These are phyloP conservation scores for Leucosporidium creatinivorum DNA, from an alignment of 768 basidiomycete species.

Conservation along the genomic window DNA sequence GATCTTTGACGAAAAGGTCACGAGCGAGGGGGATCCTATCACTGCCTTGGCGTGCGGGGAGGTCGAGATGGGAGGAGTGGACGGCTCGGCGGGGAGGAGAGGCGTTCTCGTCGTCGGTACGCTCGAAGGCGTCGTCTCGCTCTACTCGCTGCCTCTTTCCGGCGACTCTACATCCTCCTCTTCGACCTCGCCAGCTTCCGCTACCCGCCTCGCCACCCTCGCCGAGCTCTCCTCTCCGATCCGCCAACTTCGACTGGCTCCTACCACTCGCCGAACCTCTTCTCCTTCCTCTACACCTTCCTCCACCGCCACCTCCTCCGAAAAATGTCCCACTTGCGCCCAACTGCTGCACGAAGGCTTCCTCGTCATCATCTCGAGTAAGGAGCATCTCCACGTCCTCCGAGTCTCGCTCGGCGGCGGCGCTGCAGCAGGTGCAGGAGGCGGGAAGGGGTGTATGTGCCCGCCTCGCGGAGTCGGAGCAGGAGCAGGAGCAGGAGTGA, in stretches of 20 bases:
- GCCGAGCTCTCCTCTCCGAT: slow-evolving; percentile 57
- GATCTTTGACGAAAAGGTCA: not conserved
- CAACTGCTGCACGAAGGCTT: slow-evolving; percentile 62
- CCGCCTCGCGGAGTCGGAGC: not conserved
- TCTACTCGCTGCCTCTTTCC: slow-evolving; percentile 14
- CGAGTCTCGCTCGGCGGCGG: slow-evolving; percentile 41
- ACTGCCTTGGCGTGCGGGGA: slow-evolving; percentile 2
- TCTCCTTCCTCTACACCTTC: not conserved
- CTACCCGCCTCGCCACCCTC: slow-evolving; percentile 48
- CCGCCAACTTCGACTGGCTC: slow-evolving; percentile 56
- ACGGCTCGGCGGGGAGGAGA: not conserved
- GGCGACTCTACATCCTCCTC: too few relatives aligned
- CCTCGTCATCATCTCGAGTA: slow-evolving; percentile 59
- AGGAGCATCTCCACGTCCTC: slow-evolving; percentile 58
- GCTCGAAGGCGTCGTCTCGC: slow-evolving; percentile 22
- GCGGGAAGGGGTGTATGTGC: too few relatives aligned
- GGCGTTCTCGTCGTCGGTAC: slow-evolving; percentile 25
- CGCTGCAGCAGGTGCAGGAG: too few relatives aligned
- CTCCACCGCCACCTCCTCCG: slow-evolving; percentile 34
- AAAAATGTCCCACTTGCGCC: slow-evolving; percentile 62
- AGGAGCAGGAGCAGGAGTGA: too few relatives aligned
- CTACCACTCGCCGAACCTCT: slow-evolving; percentile 43
- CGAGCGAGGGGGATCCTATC: not conserved
- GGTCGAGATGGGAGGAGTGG: not conserved
- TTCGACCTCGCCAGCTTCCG: slow-evolving; percentile 12